Conservation (phyloP, 306 rosid species). For the Lotus japonicus region DNA sequence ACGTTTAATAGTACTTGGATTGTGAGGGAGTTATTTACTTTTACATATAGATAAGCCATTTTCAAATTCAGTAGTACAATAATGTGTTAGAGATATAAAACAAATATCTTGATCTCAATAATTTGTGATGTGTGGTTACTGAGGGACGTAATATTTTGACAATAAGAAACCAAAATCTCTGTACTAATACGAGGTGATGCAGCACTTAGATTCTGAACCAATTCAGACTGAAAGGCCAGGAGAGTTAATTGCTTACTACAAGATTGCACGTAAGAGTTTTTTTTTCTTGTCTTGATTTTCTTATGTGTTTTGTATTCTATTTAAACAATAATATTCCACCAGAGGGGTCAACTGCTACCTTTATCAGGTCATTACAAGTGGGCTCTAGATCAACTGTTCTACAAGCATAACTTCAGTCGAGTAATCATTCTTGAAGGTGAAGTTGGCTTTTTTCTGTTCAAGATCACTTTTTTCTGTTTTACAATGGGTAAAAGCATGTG, state of each 20-base stretch:
- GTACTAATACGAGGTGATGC: constrained; percentile 36
- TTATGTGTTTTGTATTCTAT: not conserved
- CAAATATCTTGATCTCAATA: constrained; percentile 14
- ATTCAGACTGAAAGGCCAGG: constrained; percentile 77
- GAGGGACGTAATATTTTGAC: not conserved
- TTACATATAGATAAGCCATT: not conserved
- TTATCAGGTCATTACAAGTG: constrained; percentile 90
- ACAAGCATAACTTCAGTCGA: constrained; percentile 71
- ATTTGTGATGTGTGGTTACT: not conserved
- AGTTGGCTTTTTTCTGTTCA: constrained; percentile 22
- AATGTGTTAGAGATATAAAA: not conserved
- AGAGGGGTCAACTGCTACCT: constrained; percentile 7
- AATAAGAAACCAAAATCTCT: constrained; percentile 8
- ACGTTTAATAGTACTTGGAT: not conserved
- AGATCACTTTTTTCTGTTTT: not conserved
- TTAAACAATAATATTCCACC: constrained; percentile 1
- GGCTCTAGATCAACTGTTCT: constrained; percentile 85
- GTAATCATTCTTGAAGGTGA: constrained; percentile 96
- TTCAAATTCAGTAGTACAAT: not conserved
- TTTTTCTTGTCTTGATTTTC: constrained; percentile 2
- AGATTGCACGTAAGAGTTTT: constrained; percentile 68
- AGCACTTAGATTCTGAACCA: constrained; percentile 80
- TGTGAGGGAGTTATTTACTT: not conserved
- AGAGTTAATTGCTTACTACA: constrained; percentile 91
- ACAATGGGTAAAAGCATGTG: too few species aligned